Base-by-base conservation (phyloP, 768 basidiomycete genomes). In the Rhodocollybia butyracea region DNA sequence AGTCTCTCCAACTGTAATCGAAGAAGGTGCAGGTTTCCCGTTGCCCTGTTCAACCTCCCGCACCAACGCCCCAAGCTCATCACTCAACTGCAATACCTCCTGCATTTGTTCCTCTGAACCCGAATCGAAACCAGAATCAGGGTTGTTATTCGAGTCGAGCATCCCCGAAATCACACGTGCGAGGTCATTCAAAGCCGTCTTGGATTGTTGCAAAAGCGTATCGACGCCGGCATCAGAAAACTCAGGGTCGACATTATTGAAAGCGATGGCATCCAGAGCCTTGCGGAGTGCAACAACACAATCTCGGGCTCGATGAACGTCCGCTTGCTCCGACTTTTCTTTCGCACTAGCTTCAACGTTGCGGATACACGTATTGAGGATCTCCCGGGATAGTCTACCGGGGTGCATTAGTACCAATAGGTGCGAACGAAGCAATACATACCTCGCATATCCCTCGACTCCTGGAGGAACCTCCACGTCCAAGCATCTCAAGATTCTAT, bases 401-500 rank as follows among this genome's bases (percentile, higher is more conserved):
- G 41, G 48, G 1, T 13, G 12, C 8, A 22, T 12, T 7, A 21
- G 10, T 10, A 10, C n/a, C n/a, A n/a, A n/a, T 29, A 22, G 11
- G 34, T 27, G 15, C 12, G 27, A 26, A 40, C 15, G 22, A 46
- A 54, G 39, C 46, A 45, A 34, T n/a, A 41, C 76, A 51, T 43
- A 82, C 83, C 80, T 78, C 39, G 91, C 88, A 74, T 87, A 90
- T 64, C 83, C 83, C 59, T 92, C 89, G 53, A 91, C 86, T 1
- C 82, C 88, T 0, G 90, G 88, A 2, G 94, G 94, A 26, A 99
- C 92, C 62, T 92, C 89, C 42, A 98, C 67, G 71, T 99, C 97
- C 53, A 99, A 74, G 65, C 97, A 99, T 4, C 97, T 81, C 78
- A 98, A 88, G 10, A 84, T 80, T 52, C 83, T 79, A 64, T 98